Percentiles rank a stretch among this genome's conserved stretches.
Conservation (phyloP, 2,329 filamentous ascomycete species). For the Claviceps purpurea region DNA sequence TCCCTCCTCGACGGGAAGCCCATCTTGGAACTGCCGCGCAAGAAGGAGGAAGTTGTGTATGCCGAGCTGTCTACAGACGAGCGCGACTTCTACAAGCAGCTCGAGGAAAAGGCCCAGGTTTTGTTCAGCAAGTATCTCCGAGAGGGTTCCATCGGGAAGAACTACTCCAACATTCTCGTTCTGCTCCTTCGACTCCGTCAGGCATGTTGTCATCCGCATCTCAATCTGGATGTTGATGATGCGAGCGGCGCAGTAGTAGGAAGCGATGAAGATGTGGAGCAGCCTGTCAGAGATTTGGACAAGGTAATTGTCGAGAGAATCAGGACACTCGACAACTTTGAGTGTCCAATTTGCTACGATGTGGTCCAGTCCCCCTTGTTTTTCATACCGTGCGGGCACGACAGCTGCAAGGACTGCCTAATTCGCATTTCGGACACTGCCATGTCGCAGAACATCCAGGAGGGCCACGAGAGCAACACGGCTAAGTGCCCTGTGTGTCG, state of each 20-base stretch:
- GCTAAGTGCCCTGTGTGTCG: slow-evolving; percentile 69
- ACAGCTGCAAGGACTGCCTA: slow-evolving; percentile 66
- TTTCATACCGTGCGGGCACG: slow-evolving; percentile 73
- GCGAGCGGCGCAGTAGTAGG: slow-evolving; percentile 19
- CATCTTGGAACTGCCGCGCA: slow-evolving; percentile 61
- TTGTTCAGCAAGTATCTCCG: slow-evolving; percentile 67
- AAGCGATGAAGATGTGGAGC: slow-evolving; percentile 34
- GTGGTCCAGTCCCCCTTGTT: slow-evolving; percentile 60
- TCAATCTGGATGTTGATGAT: slow-evolving; percentile 23
- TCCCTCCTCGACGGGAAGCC: slow-evolving; percentile 69
- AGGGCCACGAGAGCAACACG: slow-evolving; percentile 43
- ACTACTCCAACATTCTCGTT: slow-evolving; percentile 68
- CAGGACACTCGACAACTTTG: slow-evolving; percentile 45
- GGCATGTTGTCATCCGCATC: slow-evolving; percentile 33
- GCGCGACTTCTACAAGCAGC: slow-evolving; percentile 60
- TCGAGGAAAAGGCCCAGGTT: slow-evolving; percentile 54
- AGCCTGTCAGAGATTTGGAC: slow-evolving; percentile 48
- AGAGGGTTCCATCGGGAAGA: slow-evolving; percentile 50
- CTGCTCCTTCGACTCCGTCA: slow-evolving; percentile 73
- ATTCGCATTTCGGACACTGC: slow-evolving; percentile 51
- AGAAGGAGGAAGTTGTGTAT: slow-evolving; percentile 64
- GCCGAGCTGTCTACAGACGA: slow-evolving; percentile 63
- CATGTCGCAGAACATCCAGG: slow-evolving; percentile 36
- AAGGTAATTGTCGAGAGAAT: slow-evolving; percentile 53
- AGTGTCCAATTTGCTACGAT: slow-evolving; percentile 77